Base-by-base conservation (phyloP, 176 grass and related monocot genomes). In the Bothriochloa decipiens region DNA sequence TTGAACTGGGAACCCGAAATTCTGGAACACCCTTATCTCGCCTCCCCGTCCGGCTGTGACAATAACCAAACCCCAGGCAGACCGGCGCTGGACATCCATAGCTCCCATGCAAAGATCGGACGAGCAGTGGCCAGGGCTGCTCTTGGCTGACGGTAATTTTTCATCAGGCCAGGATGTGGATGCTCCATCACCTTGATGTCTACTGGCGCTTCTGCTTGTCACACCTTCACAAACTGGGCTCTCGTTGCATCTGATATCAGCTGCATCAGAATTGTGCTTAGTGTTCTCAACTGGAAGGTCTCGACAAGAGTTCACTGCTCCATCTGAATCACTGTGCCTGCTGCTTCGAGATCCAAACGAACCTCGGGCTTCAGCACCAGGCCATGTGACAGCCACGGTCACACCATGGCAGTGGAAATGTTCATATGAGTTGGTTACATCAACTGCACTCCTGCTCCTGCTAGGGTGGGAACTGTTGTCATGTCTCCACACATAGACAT, bases 401-500 rank as follows among this genome's bases (percentile, higher is more conserved):
- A 99, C 93, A 74, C 88, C 91, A 68, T 72, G 88, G 47, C 93
- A 96, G 81, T 92, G 86, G 86, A 99, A 99, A 81, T 96, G 91
- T 71, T 99, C 97, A 64, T 99, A 99, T 42, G 93, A 99, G 70
- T 92, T 89, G 17, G 91, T 96, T 69, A 92, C 86, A 77, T 89
- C 89, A 87, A 96, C 77, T 42, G 81, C 76, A 16, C 89, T 93
- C 83, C 94, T 94, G 88, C 81, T 84, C 85, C 88, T 93, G 55
- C 87, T 85, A 4, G 93, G 93, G 65, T 94, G 91, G 42, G 93
- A 88, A 89, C 86, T 89, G 41, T 91, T 92, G 72, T 97, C 92
- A 67, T 94, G 91, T 86, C 93, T 93, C 97, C 97, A 99, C 69
- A 99, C 86, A 42, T 99, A 99, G 46, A 99, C 91, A 52, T 99